Evolutionary conservation across 805 yeast species (phyloP).

Genomic region (Suhomyces vadensis): DNA sequence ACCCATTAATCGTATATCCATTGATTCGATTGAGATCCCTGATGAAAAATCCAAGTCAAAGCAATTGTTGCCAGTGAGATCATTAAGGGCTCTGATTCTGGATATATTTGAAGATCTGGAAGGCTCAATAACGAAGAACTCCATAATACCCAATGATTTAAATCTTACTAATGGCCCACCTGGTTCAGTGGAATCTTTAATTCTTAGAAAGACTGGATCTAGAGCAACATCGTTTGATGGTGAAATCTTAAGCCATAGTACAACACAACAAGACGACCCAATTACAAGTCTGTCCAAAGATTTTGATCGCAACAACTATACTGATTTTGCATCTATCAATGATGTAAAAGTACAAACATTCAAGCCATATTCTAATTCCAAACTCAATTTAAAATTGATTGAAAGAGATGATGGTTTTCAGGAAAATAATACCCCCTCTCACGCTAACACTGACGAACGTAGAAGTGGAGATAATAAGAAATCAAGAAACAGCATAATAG

Average conservation of each 20-base stretch:
- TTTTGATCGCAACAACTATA: slow-evolving; percentile 5
- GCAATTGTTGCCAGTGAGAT: background rate
- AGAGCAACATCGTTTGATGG: slow-evolving; percentile 15
- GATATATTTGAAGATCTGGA: slow-evolving; percentile 4
- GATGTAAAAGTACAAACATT: slow-evolving; percentile 18
- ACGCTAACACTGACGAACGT: background rate
- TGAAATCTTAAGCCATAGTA: slow-evolving; percentile 18
- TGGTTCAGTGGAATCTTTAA: background rate
- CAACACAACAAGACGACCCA: slow-evolving; percentile 14
- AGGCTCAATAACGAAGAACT: background rate
- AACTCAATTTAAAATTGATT: slow-evolving; percentile 7
- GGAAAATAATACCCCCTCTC: background rate
- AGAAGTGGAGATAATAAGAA: background rate
- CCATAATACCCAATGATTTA: background rate
- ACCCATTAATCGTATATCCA: background rate
- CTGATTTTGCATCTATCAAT: slow-evolving; percentile 13
- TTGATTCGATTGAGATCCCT: background rate
- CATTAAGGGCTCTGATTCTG: slow-evolving; percentile 7
- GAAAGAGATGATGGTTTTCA: slow-evolving; percentile 1
- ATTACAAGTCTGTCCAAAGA: slow-evolving; percentile 7
- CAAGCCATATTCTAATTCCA: slow-evolving; percentile 11
- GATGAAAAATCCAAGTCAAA: background rate
- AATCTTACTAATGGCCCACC: background rate
- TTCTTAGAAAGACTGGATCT: background rate
- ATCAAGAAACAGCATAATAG: background rate